Evolutionary conservation across 352 stramenopile species (phyloP).

Genomic region (Pythium dissimile): DNA sequence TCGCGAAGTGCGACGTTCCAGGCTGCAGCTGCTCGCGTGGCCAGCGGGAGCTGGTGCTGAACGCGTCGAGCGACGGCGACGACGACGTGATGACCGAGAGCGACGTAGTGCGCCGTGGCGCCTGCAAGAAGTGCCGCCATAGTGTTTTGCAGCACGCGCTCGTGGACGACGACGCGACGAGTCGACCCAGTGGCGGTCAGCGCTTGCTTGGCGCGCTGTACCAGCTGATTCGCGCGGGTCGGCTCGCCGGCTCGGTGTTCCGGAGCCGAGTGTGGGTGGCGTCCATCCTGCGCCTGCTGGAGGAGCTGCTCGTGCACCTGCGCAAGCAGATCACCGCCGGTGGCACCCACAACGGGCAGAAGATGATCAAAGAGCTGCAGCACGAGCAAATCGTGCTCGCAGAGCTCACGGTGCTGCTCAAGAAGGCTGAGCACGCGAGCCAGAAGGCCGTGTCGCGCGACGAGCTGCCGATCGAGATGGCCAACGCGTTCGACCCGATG

Average conservation of each 20-base stretch:
- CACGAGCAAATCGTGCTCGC: conserved; percentile 55
- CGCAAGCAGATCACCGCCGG: conserved; percentile 48
- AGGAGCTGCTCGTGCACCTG: conserved; percentile 41
- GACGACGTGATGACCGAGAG: conserved; percentile 20
- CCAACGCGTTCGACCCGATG: conserved; percentile 68
- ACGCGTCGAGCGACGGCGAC: conserved; percentile 12
- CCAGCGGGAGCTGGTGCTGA: conserved; percentile 25
- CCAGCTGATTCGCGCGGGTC: conserved; percentile 50
- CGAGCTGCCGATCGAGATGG: conserved; percentile 55
- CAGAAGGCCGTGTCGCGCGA: conserved; percentile 47
- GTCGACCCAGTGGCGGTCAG: conserved; percentile 48
- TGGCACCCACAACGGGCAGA: conserved; percentile 67
- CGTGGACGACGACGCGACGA: conserved; percentile 32
- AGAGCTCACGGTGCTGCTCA: conserved; percentile 45
- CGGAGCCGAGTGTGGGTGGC: conserved; percentile 62
- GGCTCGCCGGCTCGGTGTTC: conserved; percentile 51
- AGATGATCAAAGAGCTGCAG: conserved; percentile 40
- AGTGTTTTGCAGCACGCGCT: conserved; percentile 65
- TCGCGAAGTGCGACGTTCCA: conserved; percentile 55
- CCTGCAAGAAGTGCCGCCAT: conserved; percentile 69
- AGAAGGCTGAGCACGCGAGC: conserved; percentile 42
- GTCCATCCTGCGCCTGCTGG: conserved; percentile 44
- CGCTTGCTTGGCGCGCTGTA: conserved; percentile 56
- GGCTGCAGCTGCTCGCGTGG: conserved; percentile 55
- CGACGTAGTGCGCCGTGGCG: conserved; percentile 28